Evolutionary conservation across 1,284 basidiomycete genomes (phyloP).

Genomic region (Pseudomicrostroma phylloplanum): DNA sequence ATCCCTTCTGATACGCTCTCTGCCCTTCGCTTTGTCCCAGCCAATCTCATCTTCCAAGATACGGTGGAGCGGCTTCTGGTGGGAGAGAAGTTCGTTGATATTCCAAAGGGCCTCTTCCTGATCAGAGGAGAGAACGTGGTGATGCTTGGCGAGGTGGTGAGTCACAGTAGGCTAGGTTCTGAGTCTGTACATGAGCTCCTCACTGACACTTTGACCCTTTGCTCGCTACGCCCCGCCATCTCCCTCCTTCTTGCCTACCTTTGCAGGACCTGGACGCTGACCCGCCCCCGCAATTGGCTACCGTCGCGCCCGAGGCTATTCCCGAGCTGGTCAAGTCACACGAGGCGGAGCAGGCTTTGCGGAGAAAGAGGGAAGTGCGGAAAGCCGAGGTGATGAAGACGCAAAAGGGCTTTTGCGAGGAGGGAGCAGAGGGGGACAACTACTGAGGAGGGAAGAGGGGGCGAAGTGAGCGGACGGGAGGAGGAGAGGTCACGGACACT

Average conservation of each 20-base stretch:
- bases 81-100: constrained; percentile 63
- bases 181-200: not conserved
- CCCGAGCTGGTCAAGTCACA: constrained; percentile 33
- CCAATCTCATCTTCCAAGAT: constrained; percentile 70
- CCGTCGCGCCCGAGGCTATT: constrained; percentile 33
- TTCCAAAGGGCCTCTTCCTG: constrained; percentile 78
- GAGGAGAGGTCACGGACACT: not conserved
- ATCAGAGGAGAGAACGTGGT: constrained; percentile 99
- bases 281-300: constrained; percentile 34
- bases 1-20: not conserved
- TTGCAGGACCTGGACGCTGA: constrained; percentile 44
- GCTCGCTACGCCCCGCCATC: not conserved
- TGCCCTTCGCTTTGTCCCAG: constrained; percentile 53
- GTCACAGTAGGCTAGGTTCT: constrained; percentile 49
- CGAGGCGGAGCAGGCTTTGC: constrained; percentile 33
- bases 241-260: too few species aligned
- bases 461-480: not conserved
- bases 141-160: constrained; percentile 87
- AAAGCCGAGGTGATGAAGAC: constrained; percentile 37
- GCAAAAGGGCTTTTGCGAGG: constrained; percentile 41
- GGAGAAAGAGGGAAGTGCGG: constrained; percentile 35
- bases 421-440: constrained; percentile 46
- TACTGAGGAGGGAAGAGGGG: constrained; percentile 20
- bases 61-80: constrained; percentile 68
- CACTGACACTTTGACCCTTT: not conserved